Evolutionary conservation across 2,329 filamentous ascomycete genomes (phyloP).

Genomic region (Didymella pomorum): DNA sequence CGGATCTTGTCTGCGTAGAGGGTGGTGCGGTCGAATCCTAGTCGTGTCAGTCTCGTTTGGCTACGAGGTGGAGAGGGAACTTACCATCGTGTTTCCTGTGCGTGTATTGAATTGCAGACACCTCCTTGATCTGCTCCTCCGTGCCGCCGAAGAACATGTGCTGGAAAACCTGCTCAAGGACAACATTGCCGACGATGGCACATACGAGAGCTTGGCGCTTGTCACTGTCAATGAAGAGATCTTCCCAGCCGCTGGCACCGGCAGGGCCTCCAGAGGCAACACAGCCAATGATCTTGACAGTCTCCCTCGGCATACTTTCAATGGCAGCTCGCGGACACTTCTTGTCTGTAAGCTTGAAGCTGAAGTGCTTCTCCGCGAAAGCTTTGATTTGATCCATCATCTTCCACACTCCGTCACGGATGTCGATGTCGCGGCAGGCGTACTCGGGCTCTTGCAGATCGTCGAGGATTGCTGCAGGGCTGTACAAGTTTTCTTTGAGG

Average conservation of each 20-base stretch:
- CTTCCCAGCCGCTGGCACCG: slow-evolving; percentile 34
- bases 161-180: slow-evolving; percentile 42
- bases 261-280: slow-evolving; percentile 38
- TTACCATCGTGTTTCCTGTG: slow-evolving; percentile 35
- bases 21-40: slow-evolving; percentile 34
- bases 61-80: not conserved
- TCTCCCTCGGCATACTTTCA: slow-evolving; percentile 22
- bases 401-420: slow-evolving; percentile 33
- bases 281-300: slow-evolving; percentile 34
- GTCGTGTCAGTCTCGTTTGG: not conserved
- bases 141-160: slow-evolving; percentile 37
- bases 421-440: slow-evolving; percentile 34
- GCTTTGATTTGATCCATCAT: slow-evolving; percentile 29
- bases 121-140: slow-evolving; percentile 4
- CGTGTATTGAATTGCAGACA: slow-evolving; percentile 24
- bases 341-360: slow-evolving; percentile 3
- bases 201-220: slow-evolving; percentile 35
- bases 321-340: not conserved
- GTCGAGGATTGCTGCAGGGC: not conserved
- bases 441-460: slow-evolving; percentile 34
- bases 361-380: slow-evolving; percentile 26
- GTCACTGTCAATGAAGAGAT: slow-evolving; percentile 30
- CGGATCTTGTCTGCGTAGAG: slow-evolving; percentile 23
- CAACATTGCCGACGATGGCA: slow-evolving; percentile 41
- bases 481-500: not conserved